Conservation (phyloP, 2,329 filamentous ascomycete species). For the Apiospora aurea region DNA sequence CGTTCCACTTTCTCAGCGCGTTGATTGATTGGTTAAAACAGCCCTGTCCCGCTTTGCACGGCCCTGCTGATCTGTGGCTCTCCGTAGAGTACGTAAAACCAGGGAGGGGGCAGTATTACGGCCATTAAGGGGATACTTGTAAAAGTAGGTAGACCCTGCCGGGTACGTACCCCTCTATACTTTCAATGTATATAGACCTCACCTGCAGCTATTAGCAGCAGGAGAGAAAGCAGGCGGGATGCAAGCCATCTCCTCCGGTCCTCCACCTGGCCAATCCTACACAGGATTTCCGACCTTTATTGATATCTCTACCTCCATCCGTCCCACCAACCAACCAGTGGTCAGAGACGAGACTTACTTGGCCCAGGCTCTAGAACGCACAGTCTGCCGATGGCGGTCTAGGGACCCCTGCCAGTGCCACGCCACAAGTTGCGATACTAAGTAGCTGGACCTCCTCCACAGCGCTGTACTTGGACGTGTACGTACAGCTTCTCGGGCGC, state of each 20-base stretch:
- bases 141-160: not conserved
- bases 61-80: too few relatives aligned
- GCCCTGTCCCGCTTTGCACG: too few relatives aligned
- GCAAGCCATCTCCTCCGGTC: constrained; percentile 11
- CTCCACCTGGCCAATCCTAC: not conserved
- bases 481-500: not conserved
- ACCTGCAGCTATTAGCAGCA: not conserved
- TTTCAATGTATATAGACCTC: too few relatives aligned
- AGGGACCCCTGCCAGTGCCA: constrained; percentile 6
- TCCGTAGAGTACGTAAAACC: too few relatives aligned
- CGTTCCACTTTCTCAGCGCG: too few relatives aligned
- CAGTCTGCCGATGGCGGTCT: constrained; percentile 21
- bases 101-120: too few relatives aligned
- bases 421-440: constrained; percentile 13
- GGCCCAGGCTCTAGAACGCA: constrained; percentile 19
- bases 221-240: constrained; percentile 6
- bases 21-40: too few relatives aligned
- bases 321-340: constrained; percentile 18
- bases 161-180: not conserved
- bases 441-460: not conserved
- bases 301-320: constrained; percentile 17
- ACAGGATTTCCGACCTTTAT: not conserved
- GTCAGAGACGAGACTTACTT: constrained; percentile 18
- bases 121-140: too few relatives aligned
- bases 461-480: not conserved